Percentiles rank a stretch among this genome's conserved stretches.
phyloP scores from a whole-genome alignment of 345 rosid genomes.

The Firmiana major region DNA sequence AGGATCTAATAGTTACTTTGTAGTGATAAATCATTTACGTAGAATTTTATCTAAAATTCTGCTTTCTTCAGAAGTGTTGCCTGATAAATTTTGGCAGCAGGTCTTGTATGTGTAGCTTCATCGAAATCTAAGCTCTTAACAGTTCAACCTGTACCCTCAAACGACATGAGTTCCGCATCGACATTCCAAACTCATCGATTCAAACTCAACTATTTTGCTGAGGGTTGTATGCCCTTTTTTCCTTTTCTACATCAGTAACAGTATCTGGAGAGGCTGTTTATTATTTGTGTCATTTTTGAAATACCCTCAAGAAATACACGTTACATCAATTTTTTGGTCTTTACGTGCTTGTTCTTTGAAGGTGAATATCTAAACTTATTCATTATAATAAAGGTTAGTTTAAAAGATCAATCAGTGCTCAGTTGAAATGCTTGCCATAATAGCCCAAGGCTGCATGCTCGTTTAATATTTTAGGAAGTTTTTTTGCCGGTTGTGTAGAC shows the following conservation, averaged over 20 bases:
- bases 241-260: slow-evolving; percentile 32
- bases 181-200: slow-evolving; percentile 45
- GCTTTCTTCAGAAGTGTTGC: slow-evolving; percentile 31
- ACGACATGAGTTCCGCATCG: slow-evolving; percentile 49
- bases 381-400: not conserved
- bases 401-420: not conserved
- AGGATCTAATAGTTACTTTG: not conserved
- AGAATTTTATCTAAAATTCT: slow-evolving; percentile 14
- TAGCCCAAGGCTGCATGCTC: not conserved
- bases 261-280: slow-evolving; percentile 28
- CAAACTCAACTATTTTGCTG: slow-evolving; percentile 47
- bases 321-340: slow-evolving; percentile 10
- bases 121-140: slow-evolving; percentile 63
- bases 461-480: not conserved
- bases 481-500: not conserved
- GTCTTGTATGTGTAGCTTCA: slow-evolving; percentile 68
- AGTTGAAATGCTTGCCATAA: not conserved
- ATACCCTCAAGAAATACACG: slow-evolving; percentile 8
- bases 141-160: slow-evolving; percentile 46
- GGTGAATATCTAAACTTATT: slow-evolving; percentile 9
- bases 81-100: slow-evolving; percentile 69
- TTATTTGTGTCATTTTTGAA: slow-evolving; percentile 19
- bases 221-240: slow-evolving; percentile 42
- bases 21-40: slow-evolving; percentile 12
- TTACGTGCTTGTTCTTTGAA: slow-evolving; percentile 15